These are phyloP conservation scores for Cucumis hystrix DNA, from an alignment of 306 rosid species.

Conservation along the genomic window DNA sequence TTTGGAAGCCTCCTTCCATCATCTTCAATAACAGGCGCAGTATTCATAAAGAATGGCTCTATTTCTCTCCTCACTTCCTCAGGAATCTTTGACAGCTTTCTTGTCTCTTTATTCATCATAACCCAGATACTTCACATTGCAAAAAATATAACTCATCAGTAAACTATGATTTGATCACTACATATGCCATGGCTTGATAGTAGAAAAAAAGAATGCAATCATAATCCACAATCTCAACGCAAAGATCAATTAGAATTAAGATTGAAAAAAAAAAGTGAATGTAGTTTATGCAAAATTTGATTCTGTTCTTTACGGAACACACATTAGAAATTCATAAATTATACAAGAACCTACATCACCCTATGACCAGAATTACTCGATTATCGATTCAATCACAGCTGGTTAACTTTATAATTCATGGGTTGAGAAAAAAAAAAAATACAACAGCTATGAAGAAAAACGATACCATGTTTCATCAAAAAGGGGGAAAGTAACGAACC, in stretches of 20 bases:
- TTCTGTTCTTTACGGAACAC: neutral
- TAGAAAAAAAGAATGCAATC: neutral
- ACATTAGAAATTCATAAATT: neutral
- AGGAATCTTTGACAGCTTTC: constrained; percentile 78
- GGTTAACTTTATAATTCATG: neutral
- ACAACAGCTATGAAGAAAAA: neutral
- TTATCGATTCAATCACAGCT: neutral
- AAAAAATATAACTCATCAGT: neutral
- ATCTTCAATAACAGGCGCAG: constrained; percentile 71
- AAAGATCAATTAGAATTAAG: neutral
- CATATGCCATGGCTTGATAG: neutral
- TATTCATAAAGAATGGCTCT: constrained; percentile 54
- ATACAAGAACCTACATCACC: neutral
- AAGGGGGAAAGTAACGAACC: constrained; percentile 32
- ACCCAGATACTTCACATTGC: constrained; percentile 70
- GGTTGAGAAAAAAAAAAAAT: neutral
- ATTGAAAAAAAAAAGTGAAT: neutral
- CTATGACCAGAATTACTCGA: neutral
- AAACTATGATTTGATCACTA: neutral
- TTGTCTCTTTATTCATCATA: constrained; percentile 89
- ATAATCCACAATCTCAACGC: neutral
- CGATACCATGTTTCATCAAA: neutral
- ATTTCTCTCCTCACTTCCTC: constrained; percentile 82
- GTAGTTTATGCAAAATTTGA: neutral
- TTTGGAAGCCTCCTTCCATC: constrained; percentile 63